Evolutionary conservation across 2,329 filamentous ascomycete genomes (phyloP), one percentile per base, ranked within the genome.

Genomic region (Diaporthe velutina): DNA sequence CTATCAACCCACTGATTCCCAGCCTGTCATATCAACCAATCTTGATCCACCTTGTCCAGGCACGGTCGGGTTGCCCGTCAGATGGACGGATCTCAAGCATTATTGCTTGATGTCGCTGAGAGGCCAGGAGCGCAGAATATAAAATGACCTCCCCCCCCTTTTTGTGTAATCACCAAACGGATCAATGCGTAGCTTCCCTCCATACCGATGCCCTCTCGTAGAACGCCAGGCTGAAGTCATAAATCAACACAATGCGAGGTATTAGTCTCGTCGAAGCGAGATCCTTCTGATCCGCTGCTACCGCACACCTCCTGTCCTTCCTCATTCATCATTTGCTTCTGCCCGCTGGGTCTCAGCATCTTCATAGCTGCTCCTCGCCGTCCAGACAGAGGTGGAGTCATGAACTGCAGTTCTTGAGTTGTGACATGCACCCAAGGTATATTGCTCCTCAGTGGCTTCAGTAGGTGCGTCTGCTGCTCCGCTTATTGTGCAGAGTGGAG

Each of bases 211-310:
- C 74, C 74, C 67, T 58, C 45, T 71, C 73, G 42, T 61, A 71
- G 42, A 76, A 76, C 74, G 74, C 74, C 74, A 76, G 74, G 74
- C 74, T 76, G 72, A 76, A 74, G 50, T 48, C 61, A 76, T 58
- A 76, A 70, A 73, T 57, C 68, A 76, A 74, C 48, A 60, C 73
- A 76, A 64, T 76, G 74, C 61, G 71, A 72, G 66, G 55, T 74
- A 76, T 74, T 76, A 76, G 38, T 66, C 68, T 40, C 57, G 48
- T 58, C 25, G 74, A 68, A 35, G 64, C 35, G 61, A 55, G 60
- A 17, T 33, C 48, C 48, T 68, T 61, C 45, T 55, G 57, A 66
- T 72, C 25, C 25, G 28, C 57, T 54, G 38, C n/a, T 52, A 25
- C n/a, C 55, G 68, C 68, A 25, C 45, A 52, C 57, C 30, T 30